Evolutionary conservation across 148 eudicot species (phyloP), one percentile per base, ranked within the genome.

Genomic region (Rhododendron molle): DNA sequence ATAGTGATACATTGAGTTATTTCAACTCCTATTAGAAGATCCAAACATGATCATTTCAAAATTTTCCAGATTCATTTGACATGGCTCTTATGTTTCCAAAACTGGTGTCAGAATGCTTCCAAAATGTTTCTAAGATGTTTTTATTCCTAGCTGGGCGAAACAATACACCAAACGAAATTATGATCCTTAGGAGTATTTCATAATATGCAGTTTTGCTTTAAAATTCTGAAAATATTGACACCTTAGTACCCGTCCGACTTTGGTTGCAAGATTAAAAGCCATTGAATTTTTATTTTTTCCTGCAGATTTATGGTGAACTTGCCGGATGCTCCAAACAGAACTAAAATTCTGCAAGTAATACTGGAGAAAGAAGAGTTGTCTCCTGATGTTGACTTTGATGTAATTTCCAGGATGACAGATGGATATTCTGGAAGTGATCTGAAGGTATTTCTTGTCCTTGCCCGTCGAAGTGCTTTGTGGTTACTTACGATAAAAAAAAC

Each of bases 351-450:
- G 88, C 92, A 79, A 87, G 93, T 96, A 16, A 94, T 95, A 72
- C 73, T 95, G 74, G 87, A 96, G 2, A 95, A 95, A 79, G 98
- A 95, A 81, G 91, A 93, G 38, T 90, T 93, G 47, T 90, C 96
- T 56, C 95, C 94, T 58, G 87, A 90, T 49, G 83, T 95, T 52
- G 97, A 95, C 82, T 93, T 89, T 78, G 86, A 93, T 47, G 97
- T 92, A 89, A 94, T 95, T 85, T 96, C 95, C 44, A 85, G 90
- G 71, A 94, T 95, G 92, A 94, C 98, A 50, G 98, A 95, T 85
- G 98, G 98, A 85, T 95, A 92, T 80, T 94, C 92, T 74, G 97
- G 98, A 90, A 95, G 98, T 89, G 98, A 95, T 93, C 95, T 95
- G 0, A 95, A 93, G 98, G 98, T 93, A 83, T 44, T 69, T 20